phyloP scores from a whole-genome alignment of 768 basidiomycete genomes.

The Pseudohyphozyma bogoriensis region DNA sequence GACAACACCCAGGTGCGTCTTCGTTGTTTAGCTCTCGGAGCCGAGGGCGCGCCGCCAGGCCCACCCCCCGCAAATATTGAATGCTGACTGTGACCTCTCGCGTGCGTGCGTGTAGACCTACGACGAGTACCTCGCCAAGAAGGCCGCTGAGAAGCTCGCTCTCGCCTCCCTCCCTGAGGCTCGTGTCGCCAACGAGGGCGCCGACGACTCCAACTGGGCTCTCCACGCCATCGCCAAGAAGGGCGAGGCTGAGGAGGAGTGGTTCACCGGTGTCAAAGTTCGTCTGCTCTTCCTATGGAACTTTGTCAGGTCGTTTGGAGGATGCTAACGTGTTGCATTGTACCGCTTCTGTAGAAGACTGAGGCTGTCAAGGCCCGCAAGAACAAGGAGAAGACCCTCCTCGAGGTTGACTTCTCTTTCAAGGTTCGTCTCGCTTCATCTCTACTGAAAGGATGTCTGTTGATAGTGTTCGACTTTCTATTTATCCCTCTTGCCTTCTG shows the following conservation, averaged over 20 bases:
- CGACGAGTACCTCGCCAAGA: slow-evolving; percentile 80
- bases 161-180: slow-evolving; percentile 55
- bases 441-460: too few species aligned
- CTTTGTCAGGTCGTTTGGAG: not conserved
- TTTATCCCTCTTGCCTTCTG: slow-evolving; percentile 74
- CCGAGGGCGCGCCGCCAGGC: too few species aligned
- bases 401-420: slow-evolving; percentile 90
- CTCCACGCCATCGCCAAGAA: slow-evolving; percentile 53
- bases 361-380: slow-evolving; percentile 55
- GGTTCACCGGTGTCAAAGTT: slow-evolving; percentile 88
- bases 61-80: too few species aligned
- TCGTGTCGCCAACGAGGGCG: slow-evolving; percentile 72
- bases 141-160: slow-evolving; percentile 52
- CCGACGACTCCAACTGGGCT: slow-evolving; percentile 43
- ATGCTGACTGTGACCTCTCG: too few species aligned
- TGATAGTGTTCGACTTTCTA: too few species aligned
- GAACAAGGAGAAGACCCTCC: slow-evolving; percentile 71
- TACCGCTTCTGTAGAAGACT: slow-evolving; percentile 47
- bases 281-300: slow-evolving; percentile 24
- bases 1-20: slow-evolving; percentile 92
- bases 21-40: too few species aligned
- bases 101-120: too few species aligned
- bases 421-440: too few species aligned
- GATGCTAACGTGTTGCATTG: not conserved
- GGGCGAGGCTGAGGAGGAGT: slow-evolving; percentile 52